phyloP scores from a whole-genome alignment of 2,329 filamentous ascomycete species.

The Fusarium guadeloupense region DNA sequence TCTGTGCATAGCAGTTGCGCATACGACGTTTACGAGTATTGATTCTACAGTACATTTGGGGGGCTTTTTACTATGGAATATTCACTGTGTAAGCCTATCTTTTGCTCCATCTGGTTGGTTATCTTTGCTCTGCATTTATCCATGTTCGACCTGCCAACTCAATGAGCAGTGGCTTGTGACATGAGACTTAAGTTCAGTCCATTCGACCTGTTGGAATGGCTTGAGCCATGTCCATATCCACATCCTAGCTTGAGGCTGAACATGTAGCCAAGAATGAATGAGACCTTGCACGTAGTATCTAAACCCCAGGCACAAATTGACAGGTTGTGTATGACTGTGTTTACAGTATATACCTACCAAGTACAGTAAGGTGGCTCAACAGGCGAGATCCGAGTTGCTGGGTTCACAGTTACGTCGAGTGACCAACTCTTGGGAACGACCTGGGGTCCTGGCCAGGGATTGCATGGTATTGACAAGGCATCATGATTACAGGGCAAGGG shows the following conservation, averaged over 20 bases:
- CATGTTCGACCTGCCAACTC: not conserved
- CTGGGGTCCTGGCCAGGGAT: not conserved
- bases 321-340: not conserved
- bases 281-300: not conserved
- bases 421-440: not conserved
- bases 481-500: not conserved
- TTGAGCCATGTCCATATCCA: not conserved
- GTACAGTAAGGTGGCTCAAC: not conserved
- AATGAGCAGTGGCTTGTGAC: not conserved
- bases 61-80: not conserved
- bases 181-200: not conserved
- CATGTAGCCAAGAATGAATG: not conserved
- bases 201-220: not conserved
- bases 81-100: not conserved
- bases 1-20: not conserved
- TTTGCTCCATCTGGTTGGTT: not conserved
- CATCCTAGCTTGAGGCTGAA: not conserved
- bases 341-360: not conserved
- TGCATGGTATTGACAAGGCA: not conserved
- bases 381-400: slow-evolving; percentile 4
- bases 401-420: slow-evolving; percentile 3
- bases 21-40: no score
- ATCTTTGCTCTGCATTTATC: not conserved
- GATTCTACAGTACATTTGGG: no score
- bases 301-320: not conserved